Percentiles rank a stretch among this genome's conserved stretches.
phyloP scores from a whole-genome alignment of 2,329 filamentous ascomycete genomes.

The Calycina herbarum region DNA sequence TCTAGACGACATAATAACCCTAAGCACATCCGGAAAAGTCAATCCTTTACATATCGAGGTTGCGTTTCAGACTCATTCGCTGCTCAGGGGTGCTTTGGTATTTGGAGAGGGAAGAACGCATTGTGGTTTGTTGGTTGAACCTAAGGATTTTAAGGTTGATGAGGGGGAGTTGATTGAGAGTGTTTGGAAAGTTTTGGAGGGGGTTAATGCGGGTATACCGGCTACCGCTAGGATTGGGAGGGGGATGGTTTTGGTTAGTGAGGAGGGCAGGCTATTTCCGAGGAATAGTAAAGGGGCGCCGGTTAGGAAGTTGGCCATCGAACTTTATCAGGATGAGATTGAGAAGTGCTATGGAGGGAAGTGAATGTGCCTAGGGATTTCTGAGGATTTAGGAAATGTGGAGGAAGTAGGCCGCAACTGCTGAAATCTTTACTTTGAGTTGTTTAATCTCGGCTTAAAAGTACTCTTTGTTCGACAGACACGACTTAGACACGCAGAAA shows the following conservation, averaged over 20 bases:
- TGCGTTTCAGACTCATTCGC: conserved; percentile 37
- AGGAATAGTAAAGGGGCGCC: conserved; percentile 21
- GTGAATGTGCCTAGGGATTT: background rate
- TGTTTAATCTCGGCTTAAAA: too few relatives aligned
- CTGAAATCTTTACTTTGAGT: too few relatives aligned
- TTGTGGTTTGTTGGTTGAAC: conserved; percentile 25
- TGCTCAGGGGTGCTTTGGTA: conserved; percentile 38
- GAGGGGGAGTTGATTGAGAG: conserved; percentile 15
- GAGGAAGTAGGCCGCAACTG: too few relatives aligned
- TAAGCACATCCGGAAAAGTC: conserved; percentile 47
- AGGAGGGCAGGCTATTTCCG: conserved; percentile 17
- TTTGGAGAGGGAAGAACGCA: conserved; percentile 36
- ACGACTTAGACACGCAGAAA: too few relatives aligned
- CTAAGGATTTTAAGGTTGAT: conserved; percentile 6
- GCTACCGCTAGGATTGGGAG: conserved; percentile 22
- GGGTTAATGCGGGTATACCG: conserved; percentile 22
- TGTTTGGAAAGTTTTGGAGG: conserved; percentile 24
- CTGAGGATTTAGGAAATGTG: too few relatives aligned
- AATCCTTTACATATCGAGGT: conserved; percentile 45
- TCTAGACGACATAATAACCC: conserved; percentile 45
- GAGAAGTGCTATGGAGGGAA: background rate
- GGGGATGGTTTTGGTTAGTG: conserved; percentile 21
- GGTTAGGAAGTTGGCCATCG: conserved; percentile 13
- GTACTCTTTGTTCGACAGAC: too few relatives aligned
- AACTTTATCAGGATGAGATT: conserved; percentile 19